phyloP scores from a whole-genome alignment of 164 flowering plant species.

The Magnolia changhungtana region DNA sequence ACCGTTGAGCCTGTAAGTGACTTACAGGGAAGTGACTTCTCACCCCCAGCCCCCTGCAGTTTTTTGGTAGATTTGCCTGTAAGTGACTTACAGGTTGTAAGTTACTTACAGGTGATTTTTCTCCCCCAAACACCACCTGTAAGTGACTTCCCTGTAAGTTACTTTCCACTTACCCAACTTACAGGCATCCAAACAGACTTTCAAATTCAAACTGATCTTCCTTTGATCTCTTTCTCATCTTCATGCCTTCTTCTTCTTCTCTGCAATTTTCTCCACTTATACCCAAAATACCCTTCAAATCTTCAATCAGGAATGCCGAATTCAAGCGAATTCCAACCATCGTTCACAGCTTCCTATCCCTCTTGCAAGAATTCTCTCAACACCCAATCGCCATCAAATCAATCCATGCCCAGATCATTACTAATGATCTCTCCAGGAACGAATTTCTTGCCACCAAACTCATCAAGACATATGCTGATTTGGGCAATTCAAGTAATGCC shows the following conservation, averaged over 20 bases:
- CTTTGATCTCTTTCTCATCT: not conserved
- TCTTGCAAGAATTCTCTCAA: conserved; percentile 25
- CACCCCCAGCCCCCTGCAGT: no score
- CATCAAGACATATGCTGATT: conserved; percentile 20
- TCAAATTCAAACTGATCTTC: not conserved
- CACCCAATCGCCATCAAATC: conserved; percentile 17
- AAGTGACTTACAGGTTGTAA: no score
- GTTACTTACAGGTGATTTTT: no score
- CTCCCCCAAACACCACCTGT: no score
- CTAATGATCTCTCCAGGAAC: conserved; percentile 10
- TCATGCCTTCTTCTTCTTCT: conserved; percentile 15
- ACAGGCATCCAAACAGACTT: no score
- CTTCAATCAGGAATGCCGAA: conserved; percentile 7
- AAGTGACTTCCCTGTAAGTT: no score
- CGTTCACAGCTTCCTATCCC: conserved; percentile 18
- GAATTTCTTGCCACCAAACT: conserved; percentile 29
- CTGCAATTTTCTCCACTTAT: not conserved
- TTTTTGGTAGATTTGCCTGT: no score
- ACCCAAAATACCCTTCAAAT: conserved; percentile 3
- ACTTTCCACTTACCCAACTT: no score
- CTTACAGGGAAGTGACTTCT: no score
- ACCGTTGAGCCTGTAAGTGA: no score
- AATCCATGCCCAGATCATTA: conserved; percentile 32
- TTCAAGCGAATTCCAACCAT: conserved; percentile 15
- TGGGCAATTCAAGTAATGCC: conserved; percentile 24